These are phyloP conservation scores for Geoglossum cookeanum DNA, from an alignment of 2,329 filamentous ascomycete species.

Conservation along the genomic window DNA sequence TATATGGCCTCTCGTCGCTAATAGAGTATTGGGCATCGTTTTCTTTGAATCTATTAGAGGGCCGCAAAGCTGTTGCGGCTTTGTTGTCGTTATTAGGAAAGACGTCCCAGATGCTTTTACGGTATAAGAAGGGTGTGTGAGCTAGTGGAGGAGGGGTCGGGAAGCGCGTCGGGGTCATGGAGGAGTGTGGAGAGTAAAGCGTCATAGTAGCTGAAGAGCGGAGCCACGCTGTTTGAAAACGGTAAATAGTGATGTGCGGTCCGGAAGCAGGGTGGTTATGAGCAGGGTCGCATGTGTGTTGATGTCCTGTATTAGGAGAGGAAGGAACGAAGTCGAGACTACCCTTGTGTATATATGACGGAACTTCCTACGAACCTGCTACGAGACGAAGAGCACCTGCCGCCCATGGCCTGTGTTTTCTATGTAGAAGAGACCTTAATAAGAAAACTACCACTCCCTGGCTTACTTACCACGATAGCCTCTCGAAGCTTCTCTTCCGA, in stretches of 20 bases:
- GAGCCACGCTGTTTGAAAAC: neutral
- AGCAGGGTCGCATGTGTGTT: neutral
- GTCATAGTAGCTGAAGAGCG: neutral
- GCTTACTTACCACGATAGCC: constrained; percentile 77
- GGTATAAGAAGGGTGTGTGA: neutral
- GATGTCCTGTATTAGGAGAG: neutral
- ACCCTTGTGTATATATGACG: neutral
- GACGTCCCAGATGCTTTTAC: neutral
- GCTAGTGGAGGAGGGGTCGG: neutral
- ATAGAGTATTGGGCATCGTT: neutral
- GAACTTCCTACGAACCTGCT: neutral
- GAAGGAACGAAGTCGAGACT: neutral
- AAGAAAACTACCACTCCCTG: constrained; percentile 45
- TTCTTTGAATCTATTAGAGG: neutral
- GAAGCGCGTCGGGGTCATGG: neutral
- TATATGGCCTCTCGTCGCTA: neutral
- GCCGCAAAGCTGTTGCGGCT: neutral
- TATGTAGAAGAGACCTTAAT: constrained; percentile 5
- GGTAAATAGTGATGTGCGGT: neutral
- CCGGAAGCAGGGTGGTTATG: neutral
- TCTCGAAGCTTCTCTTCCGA: constrained; percentile 54
- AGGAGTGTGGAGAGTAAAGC: neutral
- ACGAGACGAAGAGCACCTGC: too few species aligned
- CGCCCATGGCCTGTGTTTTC: neutral
- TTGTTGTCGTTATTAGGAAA: neutral